These are phyloP conservation scores for Blastocystis sp. DNA, from an alignment of 352 stramenopile genomes.

Conservation along the genomic window DNA sequence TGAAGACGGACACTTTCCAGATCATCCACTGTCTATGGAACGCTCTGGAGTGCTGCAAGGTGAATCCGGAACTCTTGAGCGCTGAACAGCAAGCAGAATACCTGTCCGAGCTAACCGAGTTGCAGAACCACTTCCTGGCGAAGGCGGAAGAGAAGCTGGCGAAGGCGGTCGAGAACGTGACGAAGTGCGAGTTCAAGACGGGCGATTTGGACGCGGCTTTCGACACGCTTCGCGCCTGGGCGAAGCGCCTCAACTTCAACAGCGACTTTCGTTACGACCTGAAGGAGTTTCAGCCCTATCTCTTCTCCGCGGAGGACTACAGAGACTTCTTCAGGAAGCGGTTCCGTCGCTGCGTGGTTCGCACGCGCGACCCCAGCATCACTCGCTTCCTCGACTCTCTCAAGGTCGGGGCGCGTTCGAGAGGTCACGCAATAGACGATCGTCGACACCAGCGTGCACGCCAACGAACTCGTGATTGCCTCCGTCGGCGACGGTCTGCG, in stretches of 20 bases:
- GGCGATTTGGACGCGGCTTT: not conserved
- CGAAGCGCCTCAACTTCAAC: not conserved
- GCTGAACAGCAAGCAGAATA: not conserved
- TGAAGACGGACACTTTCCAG: conserved; percentile 31
- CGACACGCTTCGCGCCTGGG: not conserved
- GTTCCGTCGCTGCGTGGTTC: not conserved
- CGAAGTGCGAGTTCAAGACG: not conserved
- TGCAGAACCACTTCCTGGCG: not conserved
- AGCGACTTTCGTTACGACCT: too few relatives aligned
- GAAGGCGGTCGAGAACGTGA: not conserved
- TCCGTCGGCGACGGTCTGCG: not conserved
- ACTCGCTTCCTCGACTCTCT: not conserved
- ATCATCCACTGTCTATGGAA: conserved; percentile 52
- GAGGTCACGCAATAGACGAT: not conserved
- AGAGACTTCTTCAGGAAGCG: not conserved
- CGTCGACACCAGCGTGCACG: not conserved
- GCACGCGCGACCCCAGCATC: not conserved
- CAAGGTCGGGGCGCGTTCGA: not conserved
- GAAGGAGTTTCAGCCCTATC: too few relatives aligned
- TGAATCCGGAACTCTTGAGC: not conserved
- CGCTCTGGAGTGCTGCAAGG: not conserved
- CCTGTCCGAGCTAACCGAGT: not conserved
- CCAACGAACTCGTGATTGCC: not conserved
- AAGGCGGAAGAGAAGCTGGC: not conserved
- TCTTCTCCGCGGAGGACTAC: not conserved